Evolutionary conservation across 106 monocot species (phyloP).

Genomic region (Apostasia ramifera): DNA sequence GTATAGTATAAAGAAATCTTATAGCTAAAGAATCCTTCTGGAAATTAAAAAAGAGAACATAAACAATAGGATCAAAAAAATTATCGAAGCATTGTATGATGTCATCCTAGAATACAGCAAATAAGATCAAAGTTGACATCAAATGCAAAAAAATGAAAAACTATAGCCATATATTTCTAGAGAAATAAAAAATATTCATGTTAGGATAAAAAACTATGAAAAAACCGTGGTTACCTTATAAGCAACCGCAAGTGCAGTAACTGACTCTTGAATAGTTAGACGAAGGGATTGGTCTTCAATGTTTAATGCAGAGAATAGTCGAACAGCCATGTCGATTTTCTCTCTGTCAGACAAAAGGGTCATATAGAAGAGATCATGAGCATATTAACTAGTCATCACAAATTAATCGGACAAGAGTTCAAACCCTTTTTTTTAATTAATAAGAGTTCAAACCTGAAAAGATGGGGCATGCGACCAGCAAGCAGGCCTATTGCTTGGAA

Average conservation of each 20-base stretch:
- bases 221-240: conserved; percentile 53
- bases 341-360: conserved; percentile 38
- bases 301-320: conserved; percentile 84
- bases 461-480: conserved; percentile 86
- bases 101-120: too few relatives aligned
- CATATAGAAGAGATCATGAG: not conserved
- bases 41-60: too few relatives aligned
- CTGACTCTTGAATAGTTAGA: conserved; percentile 77
- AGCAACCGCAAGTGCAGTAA: conserved; percentile 67
- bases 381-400: not conserved
- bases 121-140: too few relatives aligned
- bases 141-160: too few relatives aligned
- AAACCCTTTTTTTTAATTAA: not conserved
- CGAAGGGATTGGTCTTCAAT: conserved; percentile 81
- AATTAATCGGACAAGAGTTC: not conserved
- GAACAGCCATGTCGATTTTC: conserved; percentile 80
- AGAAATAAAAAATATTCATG: too few relatives aligned
- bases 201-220: too few relatives aligned
- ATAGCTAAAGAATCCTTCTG: too few relatives aligned
- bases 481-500: conserved; percentile 95
- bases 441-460: conserved; percentile 59
- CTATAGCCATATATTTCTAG: too few relatives aligned
- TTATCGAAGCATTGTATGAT: too few relatives aligned
- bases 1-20: too few relatives aligned
- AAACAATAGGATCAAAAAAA: too few relatives aligned